Percentiles rank a stretch among this genome's conserved stretches.
phyloP scores from a whole-genome alignment of 116 monocot species.

The Zostera marina region DNA sequence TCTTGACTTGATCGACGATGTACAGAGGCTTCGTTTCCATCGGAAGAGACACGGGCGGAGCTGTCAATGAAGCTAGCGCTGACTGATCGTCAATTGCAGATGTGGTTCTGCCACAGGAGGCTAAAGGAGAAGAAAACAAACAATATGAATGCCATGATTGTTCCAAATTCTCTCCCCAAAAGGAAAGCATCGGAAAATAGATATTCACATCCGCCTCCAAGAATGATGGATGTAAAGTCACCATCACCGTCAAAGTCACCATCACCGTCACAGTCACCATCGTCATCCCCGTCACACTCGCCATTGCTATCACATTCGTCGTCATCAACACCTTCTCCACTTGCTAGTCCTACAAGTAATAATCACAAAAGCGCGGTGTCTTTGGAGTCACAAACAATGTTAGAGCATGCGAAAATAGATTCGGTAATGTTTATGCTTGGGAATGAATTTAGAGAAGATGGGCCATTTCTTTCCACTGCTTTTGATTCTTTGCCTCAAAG shows the following conservation, averaged over 20 bases:
- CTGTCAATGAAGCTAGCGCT: conserved; percentile 71
- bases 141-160: conserved; percentile 16
- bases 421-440: conserved; percentile 73
- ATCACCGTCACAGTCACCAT: no score
- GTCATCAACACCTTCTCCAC: background rate
- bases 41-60: conserved; percentile 60
- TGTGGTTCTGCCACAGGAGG: conserved; percentile 99
- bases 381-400: conserved; percentile 26
- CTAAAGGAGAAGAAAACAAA: conserved; percentile 71
- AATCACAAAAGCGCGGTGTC: conserved; percentile 34
- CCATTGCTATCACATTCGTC: no score
- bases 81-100: conserved; percentile 92
- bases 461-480: conserved; percentile 75
- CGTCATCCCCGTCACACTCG: no score
- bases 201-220: conserved; percentile 8
- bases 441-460: conserved; percentile 69
- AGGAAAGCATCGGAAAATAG: background rate
- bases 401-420: conserved; percentile 42
- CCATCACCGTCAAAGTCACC: no score
- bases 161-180: background rate
- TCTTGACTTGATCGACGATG: background rate
- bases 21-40: conserved; percentile 67
- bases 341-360: conserved; percentile 12
- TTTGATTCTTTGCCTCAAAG: conserved; percentile 96
- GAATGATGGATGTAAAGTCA: background rate